These are phyloP conservation scores for Toxoplasma gondii DNA, from an alignment of 169 alveolate species.

Conservation along the genomic window DNA sequence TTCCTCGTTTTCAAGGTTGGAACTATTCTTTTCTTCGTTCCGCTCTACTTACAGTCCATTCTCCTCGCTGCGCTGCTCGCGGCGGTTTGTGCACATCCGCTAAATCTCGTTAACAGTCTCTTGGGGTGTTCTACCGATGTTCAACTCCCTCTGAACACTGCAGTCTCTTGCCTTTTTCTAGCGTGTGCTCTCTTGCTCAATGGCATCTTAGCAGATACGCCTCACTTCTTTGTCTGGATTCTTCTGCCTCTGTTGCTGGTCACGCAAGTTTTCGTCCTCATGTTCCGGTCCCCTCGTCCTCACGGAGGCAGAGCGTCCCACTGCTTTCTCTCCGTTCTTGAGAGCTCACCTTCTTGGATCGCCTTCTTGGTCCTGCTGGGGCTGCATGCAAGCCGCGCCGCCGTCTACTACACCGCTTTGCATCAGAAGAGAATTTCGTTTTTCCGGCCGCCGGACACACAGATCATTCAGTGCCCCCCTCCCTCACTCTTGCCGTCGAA, in stretches of 20 bases:
- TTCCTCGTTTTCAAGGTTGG: neutral
- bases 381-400: neutral
- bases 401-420: neutral
- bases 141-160: neutral
- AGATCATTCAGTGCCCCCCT: neutral
- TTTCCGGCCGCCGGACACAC: conserved; percentile 14
- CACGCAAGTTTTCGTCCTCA: neutral
- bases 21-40: neutral
- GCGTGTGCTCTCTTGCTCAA: neutral
- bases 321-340: neutral
- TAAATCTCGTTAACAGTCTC: neutral
- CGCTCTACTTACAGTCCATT: neutral
- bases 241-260: neutral
- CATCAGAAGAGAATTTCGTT: neutral
- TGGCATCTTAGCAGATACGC: neutral
- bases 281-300: neutral
- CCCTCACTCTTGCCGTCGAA: neutral
- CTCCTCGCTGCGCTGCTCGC: neutral
- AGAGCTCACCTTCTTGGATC: neutral
- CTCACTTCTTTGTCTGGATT: conserved; percentile 19
- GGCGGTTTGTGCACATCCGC: neutral
- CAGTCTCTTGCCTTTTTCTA: neutral
- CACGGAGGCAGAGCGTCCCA: neutral
- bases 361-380: neutral
- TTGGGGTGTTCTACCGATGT: neutral